These are phyloP conservation scores for Penicillium paradoxum DNA, from an alignment of 495 filamentous ascomycete species.

Conservation along the genomic window DNA sequence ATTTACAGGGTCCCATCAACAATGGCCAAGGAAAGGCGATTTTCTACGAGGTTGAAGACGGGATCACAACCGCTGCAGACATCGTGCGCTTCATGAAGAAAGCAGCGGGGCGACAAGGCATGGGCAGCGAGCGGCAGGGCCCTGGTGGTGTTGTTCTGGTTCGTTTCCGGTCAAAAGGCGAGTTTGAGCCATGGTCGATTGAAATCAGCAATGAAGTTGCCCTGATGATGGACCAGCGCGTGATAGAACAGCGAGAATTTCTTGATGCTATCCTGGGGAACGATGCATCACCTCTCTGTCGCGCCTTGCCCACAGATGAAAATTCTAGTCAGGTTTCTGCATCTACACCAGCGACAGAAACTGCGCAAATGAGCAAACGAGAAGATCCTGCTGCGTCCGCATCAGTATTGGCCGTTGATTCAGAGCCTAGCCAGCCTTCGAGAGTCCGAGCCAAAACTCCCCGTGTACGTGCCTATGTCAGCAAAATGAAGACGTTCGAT, in stretches of 20 bases:
- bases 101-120: slow-evolving; percentile 65
- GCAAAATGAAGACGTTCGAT: slow-evolving; percentile 73
- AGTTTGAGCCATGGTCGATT: slow-evolving; percentile 62
- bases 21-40: slow-evolving; percentile 81
- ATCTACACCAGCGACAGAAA: background rate
- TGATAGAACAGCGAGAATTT: slow-evolving; percentile 89
- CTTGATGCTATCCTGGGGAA: slow-evolving; percentile 80
- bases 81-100: slow-evolving; percentile 73
- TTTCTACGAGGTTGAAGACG: slow-evolving; percentile 54
- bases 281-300: slow-evolving; percentile 64
- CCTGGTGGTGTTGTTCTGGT: slow-evolving; percentile 74
- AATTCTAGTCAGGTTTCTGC: slow-evolving; percentile 13
- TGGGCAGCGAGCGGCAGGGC: slow-evolving; percentile 56
- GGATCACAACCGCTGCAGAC: slow-evolving; percentile 66
- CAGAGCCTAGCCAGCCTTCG: slow-evolving; percentile 8
- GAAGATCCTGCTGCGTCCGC: background rate
- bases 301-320: slow-evolving; percentile 49
- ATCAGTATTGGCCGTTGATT: slow-evolving; percentile 5
- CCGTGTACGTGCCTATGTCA: slow-evolving; percentile 39
- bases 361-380: background rate
- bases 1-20: slow-evolving; percentile 65
- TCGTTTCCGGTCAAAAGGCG: slow-evolving; percentile 60
- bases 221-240: slow-evolving; percentile 65
- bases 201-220: slow-evolving; percentile 64
- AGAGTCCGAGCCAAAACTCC: slow-evolving; percentile 22